These are phyloP conservation scores for Penicillium daleae DNA, from an alignment of 495 filamentous ascomycete genomes.

Conservation along the genomic window DNA sequence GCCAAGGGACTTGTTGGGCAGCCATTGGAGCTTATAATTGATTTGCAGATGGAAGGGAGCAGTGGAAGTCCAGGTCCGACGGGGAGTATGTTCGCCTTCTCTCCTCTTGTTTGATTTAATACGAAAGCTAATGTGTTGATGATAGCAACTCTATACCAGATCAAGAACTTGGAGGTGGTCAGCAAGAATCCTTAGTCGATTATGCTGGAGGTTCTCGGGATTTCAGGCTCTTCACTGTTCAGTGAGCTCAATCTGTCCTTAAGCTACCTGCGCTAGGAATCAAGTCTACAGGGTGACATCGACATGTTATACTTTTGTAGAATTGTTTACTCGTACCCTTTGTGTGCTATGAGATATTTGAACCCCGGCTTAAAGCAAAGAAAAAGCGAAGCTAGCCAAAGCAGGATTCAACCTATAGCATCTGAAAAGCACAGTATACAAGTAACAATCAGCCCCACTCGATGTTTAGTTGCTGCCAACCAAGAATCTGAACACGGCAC, in stretches of 20 bases:
- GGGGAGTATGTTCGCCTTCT: conserved; percentile 24
- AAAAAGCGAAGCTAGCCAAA: not conserved
- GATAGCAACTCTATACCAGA: conserved; percentile 1
- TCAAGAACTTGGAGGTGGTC: not conserved
- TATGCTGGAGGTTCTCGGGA: not conserved
- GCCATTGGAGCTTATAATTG: conserved; percentile 39
- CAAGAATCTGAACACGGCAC: conserved; percentile 29
- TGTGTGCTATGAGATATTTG: not conserved
- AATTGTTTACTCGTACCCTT: not conserved
- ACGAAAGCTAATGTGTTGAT: not conserved
- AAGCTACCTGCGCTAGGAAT: not conserved
- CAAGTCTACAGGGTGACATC: not conserved
- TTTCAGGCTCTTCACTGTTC: not conserved
- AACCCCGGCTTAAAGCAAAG: not conserved
- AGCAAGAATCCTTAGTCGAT: not conserved
- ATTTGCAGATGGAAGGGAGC: conserved; percentile 38
- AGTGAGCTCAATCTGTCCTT: not conserved
- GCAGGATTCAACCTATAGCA: not conserved
- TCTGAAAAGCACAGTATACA: not conserved
- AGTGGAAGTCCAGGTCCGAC: conserved; percentile 32
- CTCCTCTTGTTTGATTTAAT: not conserved
- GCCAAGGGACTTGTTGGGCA: conserved; percentile 54
- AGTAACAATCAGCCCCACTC: not conserved
- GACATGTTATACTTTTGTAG: not conserved
- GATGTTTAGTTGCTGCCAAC: conserved; percentile 14